Percentiles rank a stretch among this genome's conserved stretches.
Conservation (phyloP, 1,284 basidiomycete genomes). For the Sanghuangporus sanghuang region DNA sequence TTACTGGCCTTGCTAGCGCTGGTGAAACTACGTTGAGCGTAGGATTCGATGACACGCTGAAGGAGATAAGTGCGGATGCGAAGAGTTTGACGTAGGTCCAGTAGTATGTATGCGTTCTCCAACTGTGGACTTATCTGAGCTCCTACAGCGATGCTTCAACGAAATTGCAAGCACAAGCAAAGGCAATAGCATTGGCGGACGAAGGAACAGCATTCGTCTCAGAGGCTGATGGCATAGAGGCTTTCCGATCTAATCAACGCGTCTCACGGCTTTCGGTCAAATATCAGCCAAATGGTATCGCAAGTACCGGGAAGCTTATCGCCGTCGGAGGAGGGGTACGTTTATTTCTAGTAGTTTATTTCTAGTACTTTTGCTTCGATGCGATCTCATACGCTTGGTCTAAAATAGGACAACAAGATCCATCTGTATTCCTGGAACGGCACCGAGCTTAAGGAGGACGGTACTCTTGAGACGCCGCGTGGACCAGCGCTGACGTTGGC, state of each 20-base stretch:
- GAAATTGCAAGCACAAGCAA: conserved; percentile 63
- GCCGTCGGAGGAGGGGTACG: conserved; percentile 74
- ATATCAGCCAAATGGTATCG: conserved; percentile 54
- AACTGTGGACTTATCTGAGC: not conserved
- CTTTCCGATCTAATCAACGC: conserved; percentile 61
- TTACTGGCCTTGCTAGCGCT: conserved; percentile 59
- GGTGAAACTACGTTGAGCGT: conserved; percentile 58
- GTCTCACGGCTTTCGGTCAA: conserved; percentile 49
- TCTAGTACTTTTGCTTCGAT: not conserved
- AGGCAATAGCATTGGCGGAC: conserved; percentile 51
- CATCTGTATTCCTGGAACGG: conserved; percentile 70
- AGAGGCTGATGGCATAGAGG: conserved; percentile 64
- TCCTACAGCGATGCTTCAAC: conserved; percentile 44
- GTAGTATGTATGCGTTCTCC: not conserved
- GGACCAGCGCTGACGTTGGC: conserved; percentile 73
- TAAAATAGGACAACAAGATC: conserved; percentile 65
- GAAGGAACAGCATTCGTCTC: conserved; percentile 74
- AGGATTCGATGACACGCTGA: conserved; percentile 78
- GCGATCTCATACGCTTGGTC: not conserved
- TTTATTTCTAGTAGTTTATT: conserved; percentile 6
- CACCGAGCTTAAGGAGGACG: conserved; percentile 47
- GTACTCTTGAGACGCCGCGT: conserved; percentile 64
- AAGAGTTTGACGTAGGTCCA: conserved; percentile 52
- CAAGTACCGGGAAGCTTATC: conserved; percentile 46
- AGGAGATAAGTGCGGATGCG: conserved; percentile 50